These are phyloP conservation scores for Rubus parviflorus DNA, from an alignment of 306 rosid genomes.

Conservation along the genomic window DNA sequence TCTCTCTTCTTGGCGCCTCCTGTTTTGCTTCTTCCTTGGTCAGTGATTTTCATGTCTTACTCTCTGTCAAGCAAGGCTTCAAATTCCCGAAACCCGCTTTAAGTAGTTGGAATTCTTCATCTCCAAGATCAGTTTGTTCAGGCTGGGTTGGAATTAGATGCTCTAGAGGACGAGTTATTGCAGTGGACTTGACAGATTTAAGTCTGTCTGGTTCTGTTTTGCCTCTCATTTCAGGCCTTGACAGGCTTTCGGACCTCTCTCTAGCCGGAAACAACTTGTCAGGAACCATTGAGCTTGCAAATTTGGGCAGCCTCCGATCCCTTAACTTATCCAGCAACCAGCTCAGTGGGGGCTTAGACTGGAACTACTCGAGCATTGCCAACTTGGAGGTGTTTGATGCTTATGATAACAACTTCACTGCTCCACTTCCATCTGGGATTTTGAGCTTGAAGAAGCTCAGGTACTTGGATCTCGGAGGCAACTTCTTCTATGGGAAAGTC, in stretches of 20 bases:
- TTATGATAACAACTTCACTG: slow-evolving; percentile 74
- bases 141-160: slow-evolving; percentile 67
- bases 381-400: slow-evolving; percentile 69
- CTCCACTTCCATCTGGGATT: slow-evolving; percentile 58
- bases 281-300: slow-evolving; percentile 52
- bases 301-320: slow-evolving; percentile 50
- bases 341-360: slow-evolving; percentile 58
- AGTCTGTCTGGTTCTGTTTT: slow-evolving; percentile 61
- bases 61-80: slow-evolving; percentile 59
- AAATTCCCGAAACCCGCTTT: slow-evolving; percentile 55
- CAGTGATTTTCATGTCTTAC: slow-evolving; percentile 58
- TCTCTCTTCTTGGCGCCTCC: slow-evolving; percentile 54
- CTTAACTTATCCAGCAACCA: slow-evolving; percentile 79
- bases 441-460: slow-evolving; percentile 48
- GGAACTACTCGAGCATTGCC: slow-evolving; percentile 55
- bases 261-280: slow-evolving; percentile 76
- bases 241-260: slow-evolving; percentile 58
- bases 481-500: slow-evolving; percentile 61
- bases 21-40: slow-evolving; percentile 53
- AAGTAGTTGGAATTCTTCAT: slow-evolving; percentile 52
- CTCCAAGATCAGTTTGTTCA: slow-evolving; percentile 58
- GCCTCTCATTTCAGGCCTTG: slow-evolving; percentile 54
- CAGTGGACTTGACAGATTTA: slow-evolving; percentile 63
- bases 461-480: slow-evolving; percentile 80
- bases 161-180: slow-evolving; percentile 53